phyloP scores from a whole-genome alignment of 345 rosid species.

The Linum trigynum region DNA sequence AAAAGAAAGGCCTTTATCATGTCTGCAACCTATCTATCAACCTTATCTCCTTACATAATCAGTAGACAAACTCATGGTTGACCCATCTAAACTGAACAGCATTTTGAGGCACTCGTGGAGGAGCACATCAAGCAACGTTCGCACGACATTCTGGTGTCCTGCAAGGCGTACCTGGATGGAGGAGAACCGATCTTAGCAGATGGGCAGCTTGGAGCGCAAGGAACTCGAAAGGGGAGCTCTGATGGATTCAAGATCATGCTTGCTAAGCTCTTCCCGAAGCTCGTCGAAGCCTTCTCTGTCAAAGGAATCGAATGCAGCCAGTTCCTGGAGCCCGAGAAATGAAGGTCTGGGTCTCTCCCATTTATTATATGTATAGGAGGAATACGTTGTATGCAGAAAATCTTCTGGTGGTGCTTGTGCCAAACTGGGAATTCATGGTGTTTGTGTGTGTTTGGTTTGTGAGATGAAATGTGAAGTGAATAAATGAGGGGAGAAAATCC shows the following conservation, averaged over 20 bases:
- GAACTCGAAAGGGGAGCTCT: conserved; percentile 40
- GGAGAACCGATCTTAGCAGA: conserved; percentile 48
- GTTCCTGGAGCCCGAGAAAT: conserved; percentile 20
- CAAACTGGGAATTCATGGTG: neutral
- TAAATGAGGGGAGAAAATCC: neutral
- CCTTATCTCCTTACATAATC: neutral
- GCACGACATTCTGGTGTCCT: conserved; percentile 40
- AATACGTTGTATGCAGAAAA: neutral
- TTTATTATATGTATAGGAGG: neutral
- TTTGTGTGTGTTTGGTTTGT: neutral
- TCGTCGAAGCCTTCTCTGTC: conserved; percentile 55
- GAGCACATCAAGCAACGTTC: conserved; percentile 53
- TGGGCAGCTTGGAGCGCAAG: conserved; percentile 17
- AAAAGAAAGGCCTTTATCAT: conserved; percentile 3
- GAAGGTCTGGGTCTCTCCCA: neutral
- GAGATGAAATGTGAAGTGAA: neutral
- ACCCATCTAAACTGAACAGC: conserved; percentile 34
- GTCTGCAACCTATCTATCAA: neutral
- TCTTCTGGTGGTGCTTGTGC: neutral
- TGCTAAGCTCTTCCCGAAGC: conserved; percentile 66
- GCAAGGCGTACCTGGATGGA: conserved; percentile 72
- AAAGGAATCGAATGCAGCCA: conserved; percentile 61
- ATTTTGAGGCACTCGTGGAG: conserved; percentile 64
- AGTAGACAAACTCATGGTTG: neutral
- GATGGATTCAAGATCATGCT: conserved; percentile 97